A percentile compares a stretch with the other conserved stretches of the same genome.
phyloP scores from a whole-genome alignment of 83 land plant species.

The Picea mariana region DNA sequence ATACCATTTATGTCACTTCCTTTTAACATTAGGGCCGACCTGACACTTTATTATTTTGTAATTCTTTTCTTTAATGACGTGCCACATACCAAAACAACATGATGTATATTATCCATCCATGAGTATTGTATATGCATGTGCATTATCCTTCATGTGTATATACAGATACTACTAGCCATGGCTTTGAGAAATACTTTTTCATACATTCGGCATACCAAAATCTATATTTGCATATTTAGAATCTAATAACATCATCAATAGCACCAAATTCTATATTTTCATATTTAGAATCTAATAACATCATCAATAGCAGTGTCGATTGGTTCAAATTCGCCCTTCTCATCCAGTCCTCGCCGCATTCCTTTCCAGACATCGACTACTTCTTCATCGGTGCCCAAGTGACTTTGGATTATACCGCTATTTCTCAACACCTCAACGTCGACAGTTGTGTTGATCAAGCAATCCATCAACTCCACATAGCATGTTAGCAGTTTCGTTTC shows the following conservation, averaged over 20 bases:
- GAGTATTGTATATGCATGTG: no score
- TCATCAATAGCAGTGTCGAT: not conserved
- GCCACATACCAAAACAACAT: no score
- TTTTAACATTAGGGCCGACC: no score
- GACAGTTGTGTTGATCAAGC: not conserved
- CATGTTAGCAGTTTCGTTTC: not conserved
- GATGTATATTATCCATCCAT: no score
- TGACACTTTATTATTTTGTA: no score
- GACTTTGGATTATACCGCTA: not conserved
- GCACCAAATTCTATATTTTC: not conserved
- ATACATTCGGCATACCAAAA: no score
- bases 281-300: not conserved
- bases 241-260: not conserved
- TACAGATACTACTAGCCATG: no score
- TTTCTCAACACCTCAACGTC: slow-evolving; percentile 1
- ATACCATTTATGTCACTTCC: no score
- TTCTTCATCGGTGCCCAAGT: not conserved
- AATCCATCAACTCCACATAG: slow-evolving; percentile 6
- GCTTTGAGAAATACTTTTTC: no score
- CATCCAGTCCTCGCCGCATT: not conserved
- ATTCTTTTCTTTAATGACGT: no score
- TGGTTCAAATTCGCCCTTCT: not conserved
- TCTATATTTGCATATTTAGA: no score
- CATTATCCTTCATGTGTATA: no score
- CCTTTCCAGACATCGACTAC: not conserved